These are phyloP conservation scores for Magnaporthiopsis rhizophila DNA, from an alignment of 2,329 filamentous ascomycete species.

Conservation along the genomic window DNA sequence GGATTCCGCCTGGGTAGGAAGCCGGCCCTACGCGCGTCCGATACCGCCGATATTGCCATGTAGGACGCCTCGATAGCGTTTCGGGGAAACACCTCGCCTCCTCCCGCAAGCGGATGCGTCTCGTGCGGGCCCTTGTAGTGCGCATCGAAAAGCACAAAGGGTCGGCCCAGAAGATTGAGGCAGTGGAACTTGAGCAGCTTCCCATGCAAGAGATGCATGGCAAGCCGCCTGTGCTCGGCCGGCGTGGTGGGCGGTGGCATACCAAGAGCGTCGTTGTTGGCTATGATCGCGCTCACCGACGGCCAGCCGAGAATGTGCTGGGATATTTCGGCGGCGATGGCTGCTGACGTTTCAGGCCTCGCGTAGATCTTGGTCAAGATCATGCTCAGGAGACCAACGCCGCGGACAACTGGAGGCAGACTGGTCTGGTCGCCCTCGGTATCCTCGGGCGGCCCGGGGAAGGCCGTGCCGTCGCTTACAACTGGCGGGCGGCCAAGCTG, in stretches of 20 bases:
- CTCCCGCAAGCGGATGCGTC: slow-evolving; percentile 21
- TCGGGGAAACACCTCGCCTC: slow-evolving; percentile 2
- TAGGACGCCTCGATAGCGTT: slow-evolving; percentile 35
- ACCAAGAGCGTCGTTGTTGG: background rate
- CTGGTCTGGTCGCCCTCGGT: slow-evolving; percentile 14
- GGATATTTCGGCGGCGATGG: slow-evolving; percentile 48
- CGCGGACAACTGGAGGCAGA: slow-evolving; percentile 48
- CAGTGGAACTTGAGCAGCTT: slow-evolving; percentile 56
- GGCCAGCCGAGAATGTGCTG: slow-evolving; percentile 33
- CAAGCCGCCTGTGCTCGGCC: background rate
- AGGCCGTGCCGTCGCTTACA: slow-evolving; percentile 52
- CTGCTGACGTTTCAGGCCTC: slow-evolving; percentile 48
- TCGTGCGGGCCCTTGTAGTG: slow-evolving; percentile 25
- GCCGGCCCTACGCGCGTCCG: slow-evolving; percentile 32
- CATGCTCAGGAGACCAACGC: slow-evolving; percentile 47
- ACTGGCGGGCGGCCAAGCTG: slow-evolving; percentile 54
- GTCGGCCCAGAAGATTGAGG: slow-evolving; percentile 54
- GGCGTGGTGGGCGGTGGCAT: background rate
- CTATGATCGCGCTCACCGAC: background rate
- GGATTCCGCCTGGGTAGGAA: slow-evolving; percentile 45
- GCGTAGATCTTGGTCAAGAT: slow-evolving; percentile 55
- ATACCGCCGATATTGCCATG: slow-evolving; percentile 39
- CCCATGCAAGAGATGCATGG: slow-evolving; percentile 52
- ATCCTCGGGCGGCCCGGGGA: slow-evolving; percentile 34
- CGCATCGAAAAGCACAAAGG: slow-evolving; percentile 54